Base-by-base conservation (phyloP, 441 rosid species). In the Euphorbia schlechtendalii region DNA sequence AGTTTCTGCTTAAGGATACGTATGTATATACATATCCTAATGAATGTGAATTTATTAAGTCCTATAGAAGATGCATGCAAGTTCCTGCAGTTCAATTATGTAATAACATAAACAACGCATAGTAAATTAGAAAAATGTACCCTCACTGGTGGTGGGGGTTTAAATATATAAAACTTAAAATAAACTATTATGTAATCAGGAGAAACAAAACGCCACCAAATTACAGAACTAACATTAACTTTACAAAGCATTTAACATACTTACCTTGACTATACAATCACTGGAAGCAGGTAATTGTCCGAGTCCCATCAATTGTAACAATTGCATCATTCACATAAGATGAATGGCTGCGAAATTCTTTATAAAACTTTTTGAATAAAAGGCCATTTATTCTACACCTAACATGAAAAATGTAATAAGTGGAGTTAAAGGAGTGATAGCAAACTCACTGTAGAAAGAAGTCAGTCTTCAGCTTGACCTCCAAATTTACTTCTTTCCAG, bases 81-180 rank as follows among this genome's bases (percentile, higher is more conserved):
- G 25, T 11, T 56, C 8, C 27, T 15, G 34, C 28, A 49, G 0
- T 51, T 63, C 14, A 67, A 45, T 38, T 20, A 34, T 17, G 5
- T 27, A 1, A 40, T 3, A 3, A 1, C 45, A 3, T 49, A 0
- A 13, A 69, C 52, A 60, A 46, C 57, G 61, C 36, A 71, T 7
- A 65, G 85, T 92, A 96, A n/a, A n/a, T n/a, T n/a, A n/a, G n/a
- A n/a, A n/a, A n/a, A n/a, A n/a, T n/a, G n/a, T n/a, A n/a, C n/a
- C 84, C 97, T 84, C 71, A 90, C 66, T 34, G 96, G 83, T 76
- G 98, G 99, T 13, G n/a, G 99, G 98, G 98, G 97, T 82, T 92
- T 86, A 73, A 83, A 91, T 43, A 97, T 87, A 67, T 92, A 55
- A 61, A 25, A n/a, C n/a, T n/a, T 60, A 74, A 27, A 60, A 41